Evolutionary conservation across 1,284 basidiomycete genomes (phyloP), one percentile per base, ranked within the genome.

Genomic region (Pulveroboletus sp.): DNA sequence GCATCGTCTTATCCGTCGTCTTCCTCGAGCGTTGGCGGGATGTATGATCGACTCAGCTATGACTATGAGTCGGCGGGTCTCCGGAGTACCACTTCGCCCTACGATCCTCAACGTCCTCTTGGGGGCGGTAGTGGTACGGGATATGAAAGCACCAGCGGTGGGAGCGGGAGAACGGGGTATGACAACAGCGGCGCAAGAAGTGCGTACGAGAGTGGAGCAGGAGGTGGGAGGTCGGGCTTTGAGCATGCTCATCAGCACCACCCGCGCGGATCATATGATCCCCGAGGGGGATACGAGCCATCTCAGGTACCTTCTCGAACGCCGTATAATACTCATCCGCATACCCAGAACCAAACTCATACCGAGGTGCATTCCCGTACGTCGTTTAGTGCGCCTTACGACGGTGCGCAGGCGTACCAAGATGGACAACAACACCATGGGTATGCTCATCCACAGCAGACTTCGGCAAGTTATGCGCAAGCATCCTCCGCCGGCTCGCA

Each of bases 211-310:
- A 57, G 49, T 24, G 65, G 58, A 4, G 14, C 54, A 3, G 52
- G 46, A 31, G 42, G 47, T n/a, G 64, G 56, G 7, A 50, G 71
- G 39, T 33, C 57, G 14, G 51, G 60, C 8, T 70, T 71, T 43
- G 70, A 73, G 14, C 67, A 71, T 43, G 24, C 45, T 11, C 66
- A 58, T 20, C 68, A 67, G 22, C 70, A 64, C 14, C 65, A 56
- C 6, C 20, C 64, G 6, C 63, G 67, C 38, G 60, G 54, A 18
- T 61, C 60, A 11, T 70, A 70, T 31, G 65, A 72, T 35, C 54
- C 62, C 10, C 58, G 65, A 33, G 53, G 44, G 5, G 50, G 55
- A n/a, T 71, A 71, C 33, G 67, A 69, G 33, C 42, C 65, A 38
- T 43, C 68, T 17, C 66, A 65, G 40, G 38, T 56, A 20, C 56